Conservation (phyloP, 495 filamentous ascomycete genomes). For the Hyaloscypha bicolor region DNA sequence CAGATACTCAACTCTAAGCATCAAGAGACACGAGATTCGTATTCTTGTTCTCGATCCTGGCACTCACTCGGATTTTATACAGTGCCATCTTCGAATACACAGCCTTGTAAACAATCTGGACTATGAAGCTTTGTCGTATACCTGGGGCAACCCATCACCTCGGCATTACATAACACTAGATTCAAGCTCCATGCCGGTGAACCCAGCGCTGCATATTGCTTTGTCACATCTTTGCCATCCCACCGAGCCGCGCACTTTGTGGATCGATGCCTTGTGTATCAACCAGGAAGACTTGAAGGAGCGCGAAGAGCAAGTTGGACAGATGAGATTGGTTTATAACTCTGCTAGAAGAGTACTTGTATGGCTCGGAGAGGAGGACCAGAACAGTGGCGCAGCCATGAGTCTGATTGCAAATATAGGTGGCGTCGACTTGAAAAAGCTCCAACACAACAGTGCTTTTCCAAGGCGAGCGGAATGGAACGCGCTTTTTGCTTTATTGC, state of each 20-base stretch:
- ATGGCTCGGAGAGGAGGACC: background rate
- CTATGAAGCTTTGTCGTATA: background rate
- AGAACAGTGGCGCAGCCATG: too few relatives aligned
- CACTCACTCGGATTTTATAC: too few relatives aligned
- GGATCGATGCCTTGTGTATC: slow-evolving; percentile 34
- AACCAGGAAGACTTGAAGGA: slow-evolving; percentile 31
- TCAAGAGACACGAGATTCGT: too few relatives aligned
- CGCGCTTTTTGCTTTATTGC: too few relatives aligned
- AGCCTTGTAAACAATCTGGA: too few relatives aligned
- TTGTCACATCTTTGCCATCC: background rate
- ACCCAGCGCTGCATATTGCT: background rate
- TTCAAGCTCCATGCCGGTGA: background rate
- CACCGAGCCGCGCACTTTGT: slow-evolving; percentile 23
- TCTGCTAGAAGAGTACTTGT: background rate
- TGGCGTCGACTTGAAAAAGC: too few relatives aligned
- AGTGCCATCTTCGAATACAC: too few relatives aligned
- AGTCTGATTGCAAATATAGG: too few relatives aligned
- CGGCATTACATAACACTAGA: background rate
- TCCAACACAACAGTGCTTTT: too few relatives aligned
- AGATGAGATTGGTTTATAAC: slow-evolving; percentile 31
- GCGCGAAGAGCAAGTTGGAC: slow-evolving; percentile 27
- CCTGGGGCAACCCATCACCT: background rate
- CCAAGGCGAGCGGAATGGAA: too few relatives aligned
- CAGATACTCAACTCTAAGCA: too few relatives aligned
- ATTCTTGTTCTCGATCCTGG: too few relatives aligned